Evolutionary conservation across 2,329 filamentous ascomycete species (phyloP).

Genomic region (Ascochyta lentis): DNA sequence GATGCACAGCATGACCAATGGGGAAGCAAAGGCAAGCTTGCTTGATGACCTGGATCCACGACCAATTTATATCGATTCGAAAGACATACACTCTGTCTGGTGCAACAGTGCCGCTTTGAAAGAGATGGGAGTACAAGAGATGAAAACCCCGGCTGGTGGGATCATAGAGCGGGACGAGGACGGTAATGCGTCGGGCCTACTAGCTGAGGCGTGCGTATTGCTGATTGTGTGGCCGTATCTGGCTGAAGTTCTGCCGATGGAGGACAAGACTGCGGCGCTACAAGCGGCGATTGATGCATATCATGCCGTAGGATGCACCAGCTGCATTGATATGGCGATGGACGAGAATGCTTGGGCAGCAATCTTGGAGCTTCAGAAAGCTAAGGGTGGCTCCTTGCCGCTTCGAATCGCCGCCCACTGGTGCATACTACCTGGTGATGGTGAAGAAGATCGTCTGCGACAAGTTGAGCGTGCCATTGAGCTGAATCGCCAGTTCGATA

Average conservation of each 20-base stretch:
- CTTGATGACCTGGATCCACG: constrained; percentile 60
- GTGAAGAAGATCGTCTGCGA: constrained; percentile 53
- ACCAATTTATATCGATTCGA: constrained; percentile 64
- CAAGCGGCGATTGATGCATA: constrained; percentile 58
- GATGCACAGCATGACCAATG: constrained; percentile 64
- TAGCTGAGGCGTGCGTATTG: constrained; percentile 62
- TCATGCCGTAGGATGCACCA: constrained; percentile 60
- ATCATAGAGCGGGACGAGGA: constrained; percentile 58
- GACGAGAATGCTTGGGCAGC: constrained; percentile 63
- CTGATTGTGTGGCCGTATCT: constrained; percentile 63
- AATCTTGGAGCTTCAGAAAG: constrained; percentile 51
- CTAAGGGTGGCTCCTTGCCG: constrained; percentile 45
- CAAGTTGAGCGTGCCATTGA: constrained; percentile 62
- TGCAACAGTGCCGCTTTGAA: constrained; percentile 60
- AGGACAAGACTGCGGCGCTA: constrained; percentile 58
- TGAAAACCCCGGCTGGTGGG: constrained; percentile 60
- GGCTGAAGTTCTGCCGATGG: constrained; percentile 56
- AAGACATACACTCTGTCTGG: constrained; percentile 65
- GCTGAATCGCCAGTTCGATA: constrained; percentile 55
- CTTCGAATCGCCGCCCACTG: constrained; percentile 64
- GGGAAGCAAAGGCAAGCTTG: constrained; percentile 57
- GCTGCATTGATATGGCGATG: constrained; percentile 66
- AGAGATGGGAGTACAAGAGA: constrained; percentile 58
- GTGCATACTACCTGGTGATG: constrained; percentile 58
- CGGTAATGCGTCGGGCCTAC: constrained; percentile 59